phyloP scores from a whole-genome alignment of 2,329 filamentous ascomycete species.

The Phialophora expanda region DNA sequence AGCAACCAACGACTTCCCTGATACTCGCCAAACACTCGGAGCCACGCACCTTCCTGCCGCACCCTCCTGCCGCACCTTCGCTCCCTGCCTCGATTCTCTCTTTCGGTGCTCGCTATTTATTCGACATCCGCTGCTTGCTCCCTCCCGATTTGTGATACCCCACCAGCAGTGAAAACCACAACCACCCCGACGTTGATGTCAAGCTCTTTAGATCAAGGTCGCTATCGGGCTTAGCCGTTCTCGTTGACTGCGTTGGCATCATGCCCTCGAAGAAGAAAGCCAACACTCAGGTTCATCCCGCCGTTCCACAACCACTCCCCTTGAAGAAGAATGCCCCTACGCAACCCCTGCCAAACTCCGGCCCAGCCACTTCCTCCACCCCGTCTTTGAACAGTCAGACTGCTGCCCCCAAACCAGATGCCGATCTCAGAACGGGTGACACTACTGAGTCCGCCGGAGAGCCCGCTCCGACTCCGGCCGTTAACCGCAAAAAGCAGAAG shows the following conservation, averaged over 20 bases:
- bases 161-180: constrained; percentile 25
- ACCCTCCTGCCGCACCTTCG: constrained; percentile 23
- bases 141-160: constrained; percentile 29
- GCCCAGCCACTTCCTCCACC: constrained; percentile 22
- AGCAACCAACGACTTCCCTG: constrained; percentile 5
- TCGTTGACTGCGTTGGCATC: constrained; percentile 9
- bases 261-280: constrained; percentile 41
- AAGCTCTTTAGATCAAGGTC: constrained; percentile 25
- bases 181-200: constrained; percentile 29
- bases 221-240: constrained; percentile 16
- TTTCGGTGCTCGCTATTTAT: constrained; percentile 8
- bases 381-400: constrained; percentile 39
- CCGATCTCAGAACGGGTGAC: constrained; percentile 42
- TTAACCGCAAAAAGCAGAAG: constrained; percentile 96
- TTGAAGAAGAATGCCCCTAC: constrained; percentile 28
- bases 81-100: constrained; percentile 20
- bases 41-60: constrained; percentile 2
- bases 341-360: constrained; percentile 22
- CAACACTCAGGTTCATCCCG: constrained; percentile 27
- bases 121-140: constrained; percentile 8
- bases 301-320: constrained; percentile 29
- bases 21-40: background rate
- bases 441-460: constrained; percentile 39
- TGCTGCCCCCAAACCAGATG: constrained; percentile 38
- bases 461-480: constrained; percentile 50